A percentile compares a stretch with the other conserved stretches of the same genome.
These are phyloP conservation scores for Fusarium gaditjirri DNA, from an alignment of 2,329 filamentous ascomycete genomes.

Conservation along the genomic window DNA sequence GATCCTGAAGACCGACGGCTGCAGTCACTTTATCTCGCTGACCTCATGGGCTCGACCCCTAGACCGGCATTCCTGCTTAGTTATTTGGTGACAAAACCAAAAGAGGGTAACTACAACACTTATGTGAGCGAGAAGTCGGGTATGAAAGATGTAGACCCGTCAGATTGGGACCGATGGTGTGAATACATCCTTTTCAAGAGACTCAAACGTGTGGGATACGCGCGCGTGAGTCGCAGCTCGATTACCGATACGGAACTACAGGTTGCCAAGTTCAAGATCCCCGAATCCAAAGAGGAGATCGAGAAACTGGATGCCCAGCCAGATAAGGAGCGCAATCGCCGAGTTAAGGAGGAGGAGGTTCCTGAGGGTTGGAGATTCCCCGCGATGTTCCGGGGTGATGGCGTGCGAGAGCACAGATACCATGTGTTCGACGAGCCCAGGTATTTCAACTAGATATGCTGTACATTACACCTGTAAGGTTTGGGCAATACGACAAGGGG, in stretches of 20 bases:
- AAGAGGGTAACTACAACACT: conserved; percentile 95
- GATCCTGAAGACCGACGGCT: conserved; percentile 90
- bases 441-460: conserved; percentile 64
- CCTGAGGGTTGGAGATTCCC: conserved; percentile 86
- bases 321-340: conserved; percentile 65
- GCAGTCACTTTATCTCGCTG: conserved; percentile 85
- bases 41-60: conserved; percentile 84
- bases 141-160: conserved; percentile 94
- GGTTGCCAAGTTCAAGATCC: conserved; percentile 93
- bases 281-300: conserved; percentile 68
- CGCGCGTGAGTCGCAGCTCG: conserved; percentile 84
- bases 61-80: conserved; percentile 87
- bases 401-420: conserved; percentile 89
- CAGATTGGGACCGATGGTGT: conserved; percentile 98
- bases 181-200: conserved; percentile 98
- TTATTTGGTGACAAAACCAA: conserved; percentile 91
- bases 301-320: conserved; percentile 53
- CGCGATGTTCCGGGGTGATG: conserved; percentile 81
- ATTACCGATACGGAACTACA: conserved; percentile 99
- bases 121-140: conserved; percentile 88
- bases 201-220: conserved; percentile 86
- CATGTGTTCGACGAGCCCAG: conserved; percentile 95
- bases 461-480: background rate
- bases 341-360: conserved; percentile 77
- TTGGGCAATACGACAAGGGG: conserved; percentile 12